Conservation (phyloP, 2,329 filamentous ascomycete species). For the Cadophora sp. region DNA sequence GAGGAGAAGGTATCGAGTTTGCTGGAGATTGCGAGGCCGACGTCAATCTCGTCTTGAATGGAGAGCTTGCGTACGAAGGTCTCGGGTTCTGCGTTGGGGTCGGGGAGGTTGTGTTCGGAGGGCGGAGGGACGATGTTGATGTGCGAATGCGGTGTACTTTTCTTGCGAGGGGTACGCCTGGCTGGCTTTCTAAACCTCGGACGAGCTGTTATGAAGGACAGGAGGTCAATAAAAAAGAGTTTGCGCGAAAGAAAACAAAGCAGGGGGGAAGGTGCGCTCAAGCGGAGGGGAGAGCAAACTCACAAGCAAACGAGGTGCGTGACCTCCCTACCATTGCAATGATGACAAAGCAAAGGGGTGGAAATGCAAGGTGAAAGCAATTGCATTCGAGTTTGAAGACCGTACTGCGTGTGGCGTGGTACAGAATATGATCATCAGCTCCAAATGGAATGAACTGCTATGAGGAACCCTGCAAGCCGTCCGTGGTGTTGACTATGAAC, state of each 20-base stretch:
- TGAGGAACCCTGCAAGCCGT: too few species aligned
- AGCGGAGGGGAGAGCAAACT: constrained; percentile 9
- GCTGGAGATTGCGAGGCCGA: constrained; percentile 18
- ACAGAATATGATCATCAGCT: neutral
- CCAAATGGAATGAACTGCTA: neutral
- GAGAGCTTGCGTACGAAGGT: constrained; percentile 12
- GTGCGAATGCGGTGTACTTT: neutral
- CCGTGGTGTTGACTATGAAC: too few species aligned
- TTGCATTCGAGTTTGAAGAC: neutral
- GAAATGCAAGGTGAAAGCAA: neutral
- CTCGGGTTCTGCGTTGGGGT: neutral
- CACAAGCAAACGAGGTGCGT: neutral
- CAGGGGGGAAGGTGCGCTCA: constrained; percentile 14
- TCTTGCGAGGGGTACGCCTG: neutral
- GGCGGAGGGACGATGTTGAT: constrained; percentile 18
- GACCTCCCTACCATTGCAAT: neutral
- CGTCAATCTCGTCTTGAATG: constrained; percentile 19
- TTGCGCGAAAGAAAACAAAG: constrained; percentile 6
- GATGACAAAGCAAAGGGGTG: neutral
- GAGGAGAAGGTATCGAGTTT: neutral
- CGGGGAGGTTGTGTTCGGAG: neutral
- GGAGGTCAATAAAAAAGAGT: constrained; percentile 9
- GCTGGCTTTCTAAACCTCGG: neutral
- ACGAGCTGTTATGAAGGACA: neutral
- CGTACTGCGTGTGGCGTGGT: neutral